These are phyloP conservation scores for Rosa multiflora DNA, from an alignment of 306 rosid species.

Conservation along the genomic window DNA sequence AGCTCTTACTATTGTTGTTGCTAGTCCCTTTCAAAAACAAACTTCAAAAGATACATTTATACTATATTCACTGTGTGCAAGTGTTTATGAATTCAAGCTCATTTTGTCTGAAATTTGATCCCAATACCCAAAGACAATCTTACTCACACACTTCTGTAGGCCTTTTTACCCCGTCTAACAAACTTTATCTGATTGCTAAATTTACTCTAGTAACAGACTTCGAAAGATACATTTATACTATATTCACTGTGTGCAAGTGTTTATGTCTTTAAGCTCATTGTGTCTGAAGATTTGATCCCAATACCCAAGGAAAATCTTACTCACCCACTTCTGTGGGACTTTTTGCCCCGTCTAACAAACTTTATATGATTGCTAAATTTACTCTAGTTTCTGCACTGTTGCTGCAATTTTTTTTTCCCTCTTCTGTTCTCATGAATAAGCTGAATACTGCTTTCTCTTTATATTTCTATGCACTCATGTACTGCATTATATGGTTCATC, in stretches of 20 bases:
- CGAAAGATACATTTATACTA: neutral
- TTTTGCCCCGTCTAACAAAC: neutral
- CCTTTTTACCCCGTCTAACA: neutral
- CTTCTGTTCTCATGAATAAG: neutral
- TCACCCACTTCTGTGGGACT: slow-evolving; percentile 2
- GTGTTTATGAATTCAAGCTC: neutral
- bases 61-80: slow-evolving; percentile 1
- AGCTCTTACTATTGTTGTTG: neutral
- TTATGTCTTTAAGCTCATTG: neutral
- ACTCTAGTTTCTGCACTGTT: neutral
- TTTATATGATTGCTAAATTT: too few relatives aligned
- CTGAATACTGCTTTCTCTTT: neutral
- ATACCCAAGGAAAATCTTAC: neutral
- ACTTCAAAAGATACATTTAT: neutral
- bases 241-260: slow-evolving; percentile 5
- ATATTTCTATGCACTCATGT: neutral
- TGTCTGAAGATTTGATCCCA: slow-evolving; percentile 1
- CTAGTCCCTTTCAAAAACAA: neutral
- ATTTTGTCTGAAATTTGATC: slow-evolving; percentile 1
- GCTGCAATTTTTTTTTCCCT: neutral
- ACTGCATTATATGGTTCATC: slow-evolving; percentile 1
- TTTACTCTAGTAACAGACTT: neutral
- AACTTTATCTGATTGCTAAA: too few relatives aligned
- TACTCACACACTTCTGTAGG: slow-evolving; percentile 2
- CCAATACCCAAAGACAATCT: neutral